A percentile compares a stretch with the other conserved stretches of the same genome.
Conservation (phyloP, 164 flowering plant genomes). For the Paratinospora sagittata region DNA sequence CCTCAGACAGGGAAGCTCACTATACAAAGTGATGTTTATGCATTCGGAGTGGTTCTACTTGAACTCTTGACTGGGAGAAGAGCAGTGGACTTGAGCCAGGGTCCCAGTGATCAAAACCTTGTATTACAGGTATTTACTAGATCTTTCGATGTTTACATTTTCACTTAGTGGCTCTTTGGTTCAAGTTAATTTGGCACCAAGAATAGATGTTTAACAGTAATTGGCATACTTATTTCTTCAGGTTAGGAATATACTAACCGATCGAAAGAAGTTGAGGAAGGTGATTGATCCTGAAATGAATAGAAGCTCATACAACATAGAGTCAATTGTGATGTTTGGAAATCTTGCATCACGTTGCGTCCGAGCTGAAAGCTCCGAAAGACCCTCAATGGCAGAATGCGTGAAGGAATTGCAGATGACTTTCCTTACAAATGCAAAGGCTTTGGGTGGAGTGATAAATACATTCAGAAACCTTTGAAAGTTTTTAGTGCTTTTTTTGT, state of each 20-base stretch:
- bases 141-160: not conserved
- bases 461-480: conserved; percentile 39
- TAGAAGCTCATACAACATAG: conserved; percentile 64
- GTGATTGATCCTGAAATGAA: conserved; percentile 76
- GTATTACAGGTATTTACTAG: conserved; percentile 58
- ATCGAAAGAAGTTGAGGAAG: conserved; percentile 72
- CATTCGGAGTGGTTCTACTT: conserved; percentile 95
- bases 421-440: conserved; percentile 50
- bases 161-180: not conserved
- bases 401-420: conserved; percentile 71
- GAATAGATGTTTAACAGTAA: not conserved
- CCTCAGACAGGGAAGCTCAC: conserved; percentile 94
- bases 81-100: conserved; percentile 84
- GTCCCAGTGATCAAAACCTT: conserved; percentile 78
- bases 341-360: conserved; percentile 92
- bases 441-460: conserved; percentile 43
- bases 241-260: conserved; percentile 74
- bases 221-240: conserved; percentile 22
- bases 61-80: conserved; percentile 92
- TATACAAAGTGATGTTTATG: conserved; percentile 92
- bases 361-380: conserved; percentile 66
- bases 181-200: not conserved
- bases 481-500: not conserved
- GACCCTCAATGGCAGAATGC: conserved; percentile 82
- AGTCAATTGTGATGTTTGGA: conserved; percentile 77